Base-by-base conservation (phyloP, 176 grass and related monocot species). In the Musa schizocarpa region DNA sequence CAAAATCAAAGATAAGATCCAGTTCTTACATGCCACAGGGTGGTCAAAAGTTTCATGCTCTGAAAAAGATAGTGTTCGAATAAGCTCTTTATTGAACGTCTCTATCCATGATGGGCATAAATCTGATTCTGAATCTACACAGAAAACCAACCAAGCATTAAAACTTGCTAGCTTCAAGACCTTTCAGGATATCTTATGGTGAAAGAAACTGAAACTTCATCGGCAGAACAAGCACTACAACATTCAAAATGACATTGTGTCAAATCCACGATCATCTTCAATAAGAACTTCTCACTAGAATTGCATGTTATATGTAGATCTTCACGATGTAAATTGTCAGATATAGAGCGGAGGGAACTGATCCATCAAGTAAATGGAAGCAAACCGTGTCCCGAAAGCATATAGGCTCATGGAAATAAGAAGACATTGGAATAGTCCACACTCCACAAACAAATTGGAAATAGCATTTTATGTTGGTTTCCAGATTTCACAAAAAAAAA, bases 11-110 rank as follows among this genome's bases (percentile, higher is more conserved):
- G 9, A 77, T 77, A n/a, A 65, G 19, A 1, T n/a, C 8, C 50
- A 81, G 81, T 85, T 71, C 90, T 99, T 81, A 99, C 95, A 99
- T 81, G 95, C 91, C 69, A 99, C 91, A 29, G 95, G 95, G 71
- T 99, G 90, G 75, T 99, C 95, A 87, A 99, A 94, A 13, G 80
- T 82, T 91, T 99, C 91, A 82, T 99, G 95, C 65, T 99, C 95
- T 11, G 95, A 99, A 81, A 92, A 99, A 9, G 88, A 94, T 22
- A 92, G 48, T 34, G 88, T 99, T 57, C 52, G 72, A 52, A 92
- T 81, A 82, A 99, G 80, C 79, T 94, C 91, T 78, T 92, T 91
- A 81, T 99, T 94, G 74, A 99, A 99, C 76, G 72, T 94, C 67
- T 89, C 82, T 76, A 99, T 99, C 95, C 95, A 99, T 74, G 81